These are phyloP conservation scores for Albifimbria verrucaria DNA, from an alignment of 2,329 filamentous ascomycete species.

Conservation along the genomic window DNA sequence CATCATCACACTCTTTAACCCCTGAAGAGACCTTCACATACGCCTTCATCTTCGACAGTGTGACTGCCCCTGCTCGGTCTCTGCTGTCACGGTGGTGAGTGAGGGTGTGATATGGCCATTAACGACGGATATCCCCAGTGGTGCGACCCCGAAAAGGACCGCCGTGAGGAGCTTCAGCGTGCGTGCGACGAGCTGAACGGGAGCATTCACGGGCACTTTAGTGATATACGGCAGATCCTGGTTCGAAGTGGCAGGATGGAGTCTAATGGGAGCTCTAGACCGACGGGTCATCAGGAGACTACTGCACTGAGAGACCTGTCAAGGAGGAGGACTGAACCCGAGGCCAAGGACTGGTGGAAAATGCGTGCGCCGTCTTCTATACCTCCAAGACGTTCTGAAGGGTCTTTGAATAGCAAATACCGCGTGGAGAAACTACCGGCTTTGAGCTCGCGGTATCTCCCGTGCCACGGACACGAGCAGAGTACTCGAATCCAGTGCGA, in stretches of 20 bases:
- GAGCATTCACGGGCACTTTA: neutral
- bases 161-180: neutral
- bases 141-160: neutral
- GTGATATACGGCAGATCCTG: neutral
- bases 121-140: neutral
- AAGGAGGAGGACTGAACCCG: neutral
- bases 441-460: neutral
- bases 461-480: neutral
- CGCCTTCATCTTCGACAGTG: too few relatives aligned
- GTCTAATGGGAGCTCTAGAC: too few relatives aligned
- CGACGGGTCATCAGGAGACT: too few relatives aligned
- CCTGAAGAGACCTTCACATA: too few relatives aligned
- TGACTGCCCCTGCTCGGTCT: too few relatives aligned
- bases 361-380: neutral
- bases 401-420: neutral
- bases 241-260: neutral
- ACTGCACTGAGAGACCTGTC: too few relatives aligned
- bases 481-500: neutral
- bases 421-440: neutral
- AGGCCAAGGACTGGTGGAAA: neutral
- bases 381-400: neutral
- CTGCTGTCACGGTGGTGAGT: too few relatives aligned
- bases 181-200: neutral
- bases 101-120: neutral
- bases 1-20: too few relatives aligned